Conservation (phyloP, 2,329 filamentous ascomycete species). For the Blumeria hordei region DNA sequence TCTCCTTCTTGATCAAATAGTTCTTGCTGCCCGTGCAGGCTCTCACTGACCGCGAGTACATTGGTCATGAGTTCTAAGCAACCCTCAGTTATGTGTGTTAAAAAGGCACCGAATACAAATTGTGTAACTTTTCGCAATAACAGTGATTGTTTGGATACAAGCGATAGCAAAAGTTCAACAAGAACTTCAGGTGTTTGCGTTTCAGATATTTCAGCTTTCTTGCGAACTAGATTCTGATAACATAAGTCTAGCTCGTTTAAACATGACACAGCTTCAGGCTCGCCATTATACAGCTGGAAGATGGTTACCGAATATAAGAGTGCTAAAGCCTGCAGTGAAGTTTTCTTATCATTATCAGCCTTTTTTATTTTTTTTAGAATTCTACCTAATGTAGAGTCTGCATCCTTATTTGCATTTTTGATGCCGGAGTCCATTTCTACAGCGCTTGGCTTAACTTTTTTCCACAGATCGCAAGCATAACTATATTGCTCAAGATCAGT, state of each 20-base stretch:
- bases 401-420: slow-evolving; percentile 26
- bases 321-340: slow-evolving; percentile 36
- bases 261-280: slow-evolving; percentile 62
- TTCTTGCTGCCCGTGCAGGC: slow-evolving; percentile 57
- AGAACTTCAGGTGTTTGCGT: slow-evolving; percentile 42
- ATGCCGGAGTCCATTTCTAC: slow-evolving; percentile 31
- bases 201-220: slow-evolving; percentile 28
- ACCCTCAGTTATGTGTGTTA: slow-evolving; percentile 44
- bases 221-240: slow-evolving; percentile 33
- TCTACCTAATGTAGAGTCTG: slow-evolving; percentile 26
- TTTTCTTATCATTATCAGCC: slow-evolving; percentile 12
- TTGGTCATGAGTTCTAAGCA: slow-evolving; percentile 42
- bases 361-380: slow-evolving; percentile 21
- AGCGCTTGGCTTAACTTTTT: slow-evolving; percentile 14
- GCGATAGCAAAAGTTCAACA: slow-evolving; percentile 73
- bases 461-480: slow-evolving; percentile 15
- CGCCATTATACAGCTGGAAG: slow-evolving; percentile 74
- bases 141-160: slow-evolving; percentile 64
- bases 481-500: slow-evolving; percentile 27
- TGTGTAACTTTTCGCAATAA: slow-evolving; percentile 70
- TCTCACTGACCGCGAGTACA: slow-evolving; percentile 59
- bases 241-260: slow-evolving; percentile 61
- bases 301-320: slow-evolving; percentile 67
- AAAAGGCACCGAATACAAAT: slow-evolving; percentile 70
- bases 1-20: slow-evolving; percentile 49